A percentile compares a stretch with the other conserved stretches of the same genome.
Conservation (phyloP, 139 green algal species). For the Coelastrella sp. region DNA sequence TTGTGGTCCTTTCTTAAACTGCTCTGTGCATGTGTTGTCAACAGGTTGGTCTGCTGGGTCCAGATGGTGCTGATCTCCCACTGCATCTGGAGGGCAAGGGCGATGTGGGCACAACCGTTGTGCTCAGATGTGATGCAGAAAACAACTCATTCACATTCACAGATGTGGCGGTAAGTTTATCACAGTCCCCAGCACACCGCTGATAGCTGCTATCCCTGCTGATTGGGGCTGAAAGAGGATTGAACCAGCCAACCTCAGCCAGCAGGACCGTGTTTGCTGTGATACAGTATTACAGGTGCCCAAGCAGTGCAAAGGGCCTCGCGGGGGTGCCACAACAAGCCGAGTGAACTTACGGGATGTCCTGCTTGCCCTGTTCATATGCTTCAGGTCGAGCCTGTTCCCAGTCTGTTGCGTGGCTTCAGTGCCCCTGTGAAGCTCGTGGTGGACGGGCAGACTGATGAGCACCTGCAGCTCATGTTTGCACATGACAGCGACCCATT, state of each 20-base stretch:
- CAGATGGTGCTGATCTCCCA: constrained; percentile 83
- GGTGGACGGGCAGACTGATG: constrained; percentile 85
- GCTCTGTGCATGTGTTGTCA: too few relatives aligned
- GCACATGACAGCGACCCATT: constrained; percentile 94
- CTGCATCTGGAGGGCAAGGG: constrained; percentile 73
- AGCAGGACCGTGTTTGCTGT: not conserved
- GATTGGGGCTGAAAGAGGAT: too few relatives aligned
- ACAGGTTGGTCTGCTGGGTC: constrained; percentile 82
- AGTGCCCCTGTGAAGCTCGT: constrained; percentile 92
- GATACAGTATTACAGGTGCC: too few relatives aligned
- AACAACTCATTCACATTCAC: constrained; percentile 72
- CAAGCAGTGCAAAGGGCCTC: too few relatives aligned
- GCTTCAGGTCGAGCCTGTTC: constrained; percentile 71
- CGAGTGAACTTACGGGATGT: too few relatives aligned
- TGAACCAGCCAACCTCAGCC: too few relatives aligned
- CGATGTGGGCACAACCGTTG: constrained; percentile 64
- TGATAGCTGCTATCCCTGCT: too few relatives aligned
- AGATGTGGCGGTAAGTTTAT: constrained; percentile 34
- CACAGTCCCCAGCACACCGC: too few relatives aligned
- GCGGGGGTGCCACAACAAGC: too few relatives aligned
- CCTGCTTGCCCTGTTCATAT: too few relatives aligned
- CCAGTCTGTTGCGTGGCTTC: constrained; percentile 94
- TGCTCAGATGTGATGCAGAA: constrained; percentile 77
- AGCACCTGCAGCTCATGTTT: constrained; percentile 94
- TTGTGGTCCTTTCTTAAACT: too few relatives aligned